Percentiles rank a stretch among this genome's conserved stretches.
These are phyloP conservation scores for Bimuria novae-zelandiae DNA, from an alignment of 2,329 filamentous ascomycete genomes.

Conservation along the genomic window DNA sequence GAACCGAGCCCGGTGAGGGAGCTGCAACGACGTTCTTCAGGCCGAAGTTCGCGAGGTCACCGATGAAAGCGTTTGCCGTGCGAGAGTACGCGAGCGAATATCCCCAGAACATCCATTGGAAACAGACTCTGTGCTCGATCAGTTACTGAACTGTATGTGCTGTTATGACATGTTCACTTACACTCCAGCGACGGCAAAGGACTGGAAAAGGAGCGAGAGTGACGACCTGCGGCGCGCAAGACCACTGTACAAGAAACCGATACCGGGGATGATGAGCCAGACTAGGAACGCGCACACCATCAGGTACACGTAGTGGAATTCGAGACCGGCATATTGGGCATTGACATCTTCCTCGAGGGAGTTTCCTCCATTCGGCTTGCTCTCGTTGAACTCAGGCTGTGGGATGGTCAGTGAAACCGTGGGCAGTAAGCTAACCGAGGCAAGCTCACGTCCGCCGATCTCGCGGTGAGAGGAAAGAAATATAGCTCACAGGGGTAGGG, in stretches of 20 bases:
- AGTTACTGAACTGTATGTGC: no score
- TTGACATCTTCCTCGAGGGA: constrained; percentile 60
- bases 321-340: constrained; percentile 61
- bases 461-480: no score
- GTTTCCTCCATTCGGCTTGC: constrained; percentile 59
- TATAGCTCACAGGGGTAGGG: background rate
- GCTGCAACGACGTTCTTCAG: constrained; percentile 64
- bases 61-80: constrained; percentile 65
- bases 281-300: constrained; percentile 64
- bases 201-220: constrained; percentile 66
- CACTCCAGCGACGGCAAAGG: constrained; percentile 61
- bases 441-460: no score
- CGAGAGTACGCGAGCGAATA: constrained; percentile 67
- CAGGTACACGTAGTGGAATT: constrained; percentile 66
- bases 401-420: constrained; percentile 8
- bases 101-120: constrained; percentile 69
- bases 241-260: constrained; percentile 68
- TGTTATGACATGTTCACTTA: no score
- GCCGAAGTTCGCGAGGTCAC: constrained; percentile 65
- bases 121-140: constrained; percentile 47
- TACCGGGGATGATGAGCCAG: constrained; percentile 69
- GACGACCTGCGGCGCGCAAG: constrained; percentile 66
- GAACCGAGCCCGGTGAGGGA: constrained; percentile 61
- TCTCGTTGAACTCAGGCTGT: constrained; percentile 47
- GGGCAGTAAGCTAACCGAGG: no score